Conservation (phyloP, 306 rosid genomes). For the Quillaja saponaria region DNA sequence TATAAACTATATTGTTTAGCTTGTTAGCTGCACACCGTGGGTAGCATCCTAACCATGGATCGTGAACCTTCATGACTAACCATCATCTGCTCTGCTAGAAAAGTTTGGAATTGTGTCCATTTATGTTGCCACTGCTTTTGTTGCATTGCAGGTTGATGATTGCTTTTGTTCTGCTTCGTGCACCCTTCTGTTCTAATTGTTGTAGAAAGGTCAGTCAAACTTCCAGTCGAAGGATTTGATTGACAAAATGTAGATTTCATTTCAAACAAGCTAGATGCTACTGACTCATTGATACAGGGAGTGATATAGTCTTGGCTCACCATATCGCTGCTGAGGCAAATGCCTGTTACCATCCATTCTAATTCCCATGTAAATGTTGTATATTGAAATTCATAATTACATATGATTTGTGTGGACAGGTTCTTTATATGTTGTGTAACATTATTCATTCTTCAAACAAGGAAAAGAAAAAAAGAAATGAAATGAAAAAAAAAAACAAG, state of each 20-base stretch:
- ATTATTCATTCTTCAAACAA: conserved; percentile 55
- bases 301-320: conserved; percentile 47
- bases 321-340: conserved; percentile 42
- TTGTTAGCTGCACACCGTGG: too few relatives aligned
- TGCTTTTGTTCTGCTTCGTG: conserved; percentile 24
- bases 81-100: too few relatives aligned
- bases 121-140: background rate
- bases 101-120: too few relatives aligned
- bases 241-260: conserved; percentile 46
- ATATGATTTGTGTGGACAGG: conserved; percentile 63
- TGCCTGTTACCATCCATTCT: conserved; percentile 47
- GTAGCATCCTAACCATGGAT: too few relatives aligned
- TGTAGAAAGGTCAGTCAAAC: conserved; percentile 41
- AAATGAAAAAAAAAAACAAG: conserved; percentile 15
- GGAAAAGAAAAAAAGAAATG: conserved; percentile 16
- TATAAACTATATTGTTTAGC: too few relatives aligned
- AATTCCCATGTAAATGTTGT: conserved; percentile 77
- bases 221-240: conserved; percentile 41
- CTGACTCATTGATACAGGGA: conserved; percentile 70
- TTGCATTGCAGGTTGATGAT: conserved; percentile 57
- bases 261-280: conserved; percentile 48
- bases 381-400: conserved; percentile 57
- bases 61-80: too few relatives aligned
- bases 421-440: conserved; percentile 57
- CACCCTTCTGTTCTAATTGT: conserved; percentile 39